Percentiles rank a stretch among this genome's conserved stretches.
Conservation (phyloP, 2,329 filamentous ascomycete genomes). For the Penicillium sp. region DNA sequence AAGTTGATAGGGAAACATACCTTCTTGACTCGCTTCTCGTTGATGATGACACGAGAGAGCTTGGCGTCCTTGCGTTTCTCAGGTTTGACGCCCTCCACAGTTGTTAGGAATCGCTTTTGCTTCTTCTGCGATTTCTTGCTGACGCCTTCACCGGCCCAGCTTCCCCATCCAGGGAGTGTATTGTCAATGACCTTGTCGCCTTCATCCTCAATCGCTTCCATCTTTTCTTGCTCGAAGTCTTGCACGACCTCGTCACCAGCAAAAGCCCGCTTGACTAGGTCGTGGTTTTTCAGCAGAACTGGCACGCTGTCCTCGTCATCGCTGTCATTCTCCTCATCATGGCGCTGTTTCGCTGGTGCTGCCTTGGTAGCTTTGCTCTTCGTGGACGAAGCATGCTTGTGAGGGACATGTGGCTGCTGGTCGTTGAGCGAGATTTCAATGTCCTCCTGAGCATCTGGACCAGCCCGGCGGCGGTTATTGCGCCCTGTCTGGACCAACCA, state of each 20-base stretch:
- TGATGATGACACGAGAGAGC: slow-evolving; percentile 82
- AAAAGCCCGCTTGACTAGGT: slow-evolving; percentile 78
- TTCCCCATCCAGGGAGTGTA: slow-evolving; percentile 91
- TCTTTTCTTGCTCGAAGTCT: slow-evolving; percentile 80
- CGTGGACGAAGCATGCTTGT: slow-evolving; percentile 20
- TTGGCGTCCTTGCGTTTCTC: slow-evolving; percentile 77
- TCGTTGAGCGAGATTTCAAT: slow-evolving; percentile 36
- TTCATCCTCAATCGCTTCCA: slow-evolving; percentile 66
- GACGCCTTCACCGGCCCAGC: slow-evolving; percentile 82
- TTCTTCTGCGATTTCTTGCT: slow-evolving; percentile 64
- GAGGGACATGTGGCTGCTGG: slow-evolving; percentile 12
- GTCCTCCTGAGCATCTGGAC: slow-evolving; percentile 28
- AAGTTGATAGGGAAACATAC: slow-evolving; percentile 45
- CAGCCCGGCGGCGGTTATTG: slow-evolving; percentile 32
- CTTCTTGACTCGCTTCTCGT: slow-evolving; percentile 87
- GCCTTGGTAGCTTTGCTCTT: slow-evolving; percentile 22
- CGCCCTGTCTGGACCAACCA: slow-evolving; percentile 37
- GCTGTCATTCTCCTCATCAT: slow-evolving; percentile 46
- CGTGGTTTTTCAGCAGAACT: slow-evolving; percentile 52
- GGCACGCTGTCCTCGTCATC: slow-evolving; percentile 43
- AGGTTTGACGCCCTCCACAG: slow-evolving; percentile 66
- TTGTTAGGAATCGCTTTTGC: slow-evolving; percentile 52
- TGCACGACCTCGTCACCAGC: slow-evolving; percentile 80
- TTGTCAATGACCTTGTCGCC: slow-evolving; percentile 79
- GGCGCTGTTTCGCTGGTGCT: slow-evolving; percentile 20